Base-by-base conservation (phyloP, 1,284 basidiomycete genomes). In the Golubevia sp. region DNA sequence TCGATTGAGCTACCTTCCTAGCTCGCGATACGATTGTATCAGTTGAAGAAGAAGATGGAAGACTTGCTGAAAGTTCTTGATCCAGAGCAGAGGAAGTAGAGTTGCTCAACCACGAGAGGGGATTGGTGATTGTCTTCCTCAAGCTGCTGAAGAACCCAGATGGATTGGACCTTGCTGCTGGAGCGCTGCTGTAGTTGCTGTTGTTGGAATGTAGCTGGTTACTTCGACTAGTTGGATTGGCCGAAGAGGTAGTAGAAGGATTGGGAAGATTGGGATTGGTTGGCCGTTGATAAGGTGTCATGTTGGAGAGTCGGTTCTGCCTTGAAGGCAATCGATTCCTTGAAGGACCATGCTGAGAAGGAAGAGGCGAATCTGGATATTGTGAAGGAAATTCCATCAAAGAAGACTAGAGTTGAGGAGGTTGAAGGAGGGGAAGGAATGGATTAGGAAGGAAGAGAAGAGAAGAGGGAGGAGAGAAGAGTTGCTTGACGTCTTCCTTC, bases 341-440 rank as follows among this genome's bases (percentile, higher is more conserved):
- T 18, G 68, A 64, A 24, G 71, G 61, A 23, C 71, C 71, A 26
- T 66, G 64, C 30, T 70, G 34, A 1, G 68, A 64, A 44, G 61
- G 66, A 59, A 67, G 66, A 50, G 71, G 71, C 20, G 71, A 70
- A 52, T 70, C 71, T 20, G 68, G 68, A 59, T 70, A 55, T 55
- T 73, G 71, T 38, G 71, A 54, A 21, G 71, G 66, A 23, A 73
- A 70, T 25, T 73, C 68, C 71, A 73, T 73, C 56, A 18, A 58
- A 11, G 30, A 25, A 11, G 48, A 8, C 38, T 8, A 44, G 38
- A 44, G 11, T 44, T 13, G 38, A 44, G 18, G 38, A 44, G 11
- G 18, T 8, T 13, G 38, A 44, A 13, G 18, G 38, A 44, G 38
- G 18, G 38, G 18, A 18, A 44, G 18, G 38, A 44, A 44, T 44